Conservation (phyloP, 2,329 filamentous ascomycete species). For the Pleochaeta shiraiana region DNA sequence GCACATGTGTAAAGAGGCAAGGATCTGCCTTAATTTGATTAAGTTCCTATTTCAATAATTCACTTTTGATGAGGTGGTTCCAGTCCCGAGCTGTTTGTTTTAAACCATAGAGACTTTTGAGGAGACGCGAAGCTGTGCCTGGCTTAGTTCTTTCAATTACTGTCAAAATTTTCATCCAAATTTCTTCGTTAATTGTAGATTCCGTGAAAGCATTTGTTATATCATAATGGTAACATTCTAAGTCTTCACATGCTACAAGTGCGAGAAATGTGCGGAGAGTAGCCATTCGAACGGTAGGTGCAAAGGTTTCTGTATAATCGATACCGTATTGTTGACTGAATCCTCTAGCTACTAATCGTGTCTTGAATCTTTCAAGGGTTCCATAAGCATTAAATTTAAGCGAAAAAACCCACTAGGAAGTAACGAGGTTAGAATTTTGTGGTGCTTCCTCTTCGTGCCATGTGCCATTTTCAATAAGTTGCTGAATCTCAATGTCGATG, state of each 20-base stretch:
- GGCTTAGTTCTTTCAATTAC: neutral
- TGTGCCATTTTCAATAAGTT: constrained; percentile 2
- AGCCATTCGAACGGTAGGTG: constrained; percentile 1
- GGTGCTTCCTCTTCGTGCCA: neutral
- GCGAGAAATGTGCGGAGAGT: neutral
- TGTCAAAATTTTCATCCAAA: neutral
- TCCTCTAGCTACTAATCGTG: neutral
- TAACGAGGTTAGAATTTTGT: neutral
- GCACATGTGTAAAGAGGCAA: neutral
- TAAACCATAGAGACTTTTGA: neutral
- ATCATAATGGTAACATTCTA: neutral
- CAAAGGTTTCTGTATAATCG: neutral
- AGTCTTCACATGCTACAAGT: neutral
- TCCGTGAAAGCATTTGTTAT: constrained; percentile 2
- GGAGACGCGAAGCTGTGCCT: neutral
- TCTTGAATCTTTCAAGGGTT: neutral
- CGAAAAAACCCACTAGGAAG: neutral
- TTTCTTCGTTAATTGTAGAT: neutral
- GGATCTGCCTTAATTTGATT: neutral
- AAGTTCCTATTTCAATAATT: neutral
- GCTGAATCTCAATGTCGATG: neutral
- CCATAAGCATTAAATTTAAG: neutral
- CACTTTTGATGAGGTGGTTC: neutral
- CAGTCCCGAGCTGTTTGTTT: neutral
- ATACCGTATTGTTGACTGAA: neutral